Evolutionary conservation across 768 basidiomycete species (phyloP), one percentile per base, ranked within the genome.

Genomic region (Amanita pallidorosea): DNA sequence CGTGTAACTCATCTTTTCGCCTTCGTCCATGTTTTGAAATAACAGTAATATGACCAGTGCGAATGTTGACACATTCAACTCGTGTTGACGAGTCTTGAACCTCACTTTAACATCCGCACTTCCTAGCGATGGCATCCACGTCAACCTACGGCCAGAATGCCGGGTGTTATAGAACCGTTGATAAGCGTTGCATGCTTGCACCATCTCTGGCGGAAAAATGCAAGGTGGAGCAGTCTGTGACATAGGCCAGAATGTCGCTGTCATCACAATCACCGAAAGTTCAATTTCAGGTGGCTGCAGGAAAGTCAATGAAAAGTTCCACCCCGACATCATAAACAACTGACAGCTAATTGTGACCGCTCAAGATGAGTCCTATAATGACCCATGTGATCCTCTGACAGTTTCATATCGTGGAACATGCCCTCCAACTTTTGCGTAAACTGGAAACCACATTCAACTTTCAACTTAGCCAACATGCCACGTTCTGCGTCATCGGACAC

Each of bases 381-480:
- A 33, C 76, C 70, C 75, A 86, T 87, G 13, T 81, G 82, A 51
- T 99, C 96, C 17, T 71, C 66, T 5, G 91, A 95, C 25, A 94
- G 64, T 59, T 82, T 88, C 82, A 99, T 93, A 62, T 98, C 95
- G 56, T 90, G 77, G 79, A 99, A 96, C 95, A 99, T 99, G 52
- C 94, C 94, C 65, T 99, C 94, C 60, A 98, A 72, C 64, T 94
- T 94, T 67, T 95, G 91, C 1, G 96, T 98, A 66, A 98, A 99
- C 62, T 95, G 91, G 58, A 84, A 85, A 6, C 95, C 95, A 60
- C 88, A 94, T 68, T 98, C 95, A 22, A 95, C 77, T 69, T 97
- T 97, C 60, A 99, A 81, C 67, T 96, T 97, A 42, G 91, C 85
- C 1, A 99, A 77, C 93, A 99, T 97, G 52, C 87, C 90, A 42